Conservation (phyloP, 176 grass and related monocot genomes). For the Oryza rufipogon region DNA sequence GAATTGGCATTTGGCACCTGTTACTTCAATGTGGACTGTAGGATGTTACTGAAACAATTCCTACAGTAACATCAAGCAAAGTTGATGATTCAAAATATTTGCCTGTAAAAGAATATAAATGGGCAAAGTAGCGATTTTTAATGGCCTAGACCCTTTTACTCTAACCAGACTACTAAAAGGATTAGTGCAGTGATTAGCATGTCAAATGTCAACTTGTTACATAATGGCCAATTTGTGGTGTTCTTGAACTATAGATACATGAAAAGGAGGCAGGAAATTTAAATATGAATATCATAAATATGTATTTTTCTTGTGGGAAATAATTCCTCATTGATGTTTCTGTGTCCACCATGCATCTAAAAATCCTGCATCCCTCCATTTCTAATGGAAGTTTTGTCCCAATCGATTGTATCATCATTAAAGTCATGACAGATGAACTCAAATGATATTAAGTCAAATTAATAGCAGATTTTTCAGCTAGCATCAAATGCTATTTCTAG, state of each 20-base stretch:
- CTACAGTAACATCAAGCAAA: constrained; percentile 12
- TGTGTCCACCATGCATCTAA: not conserved
- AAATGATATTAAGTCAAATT: not conserved
- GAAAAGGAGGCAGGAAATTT: not conserved
- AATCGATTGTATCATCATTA: not conserved
- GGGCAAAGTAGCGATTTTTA: not conserved
- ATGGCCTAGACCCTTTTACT: not conserved
- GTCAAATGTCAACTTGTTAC: not conserved
- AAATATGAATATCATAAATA: not conserved
- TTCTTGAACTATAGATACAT: not conserved
- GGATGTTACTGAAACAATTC: not conserved
- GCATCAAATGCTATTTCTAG: not conserved
- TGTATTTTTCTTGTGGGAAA: not conserved
- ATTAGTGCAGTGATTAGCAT: not conserved
- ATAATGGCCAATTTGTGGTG: not conserved
- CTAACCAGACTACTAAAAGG: not conserved
- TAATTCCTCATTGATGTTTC: not conserved
- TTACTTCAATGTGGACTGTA: not conserved
- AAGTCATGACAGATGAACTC: not conserved
- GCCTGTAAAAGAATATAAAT: not conserved
- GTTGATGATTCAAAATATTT: not conserved
- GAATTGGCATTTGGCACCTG: not conserved
- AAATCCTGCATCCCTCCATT: not conserved
- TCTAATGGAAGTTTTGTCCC: not conserved
- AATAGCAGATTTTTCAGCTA: not conserved